Conservation (phyloP, 768 basidiomycete genomes). For the Brasilioporus rufonigricans region DNA sequence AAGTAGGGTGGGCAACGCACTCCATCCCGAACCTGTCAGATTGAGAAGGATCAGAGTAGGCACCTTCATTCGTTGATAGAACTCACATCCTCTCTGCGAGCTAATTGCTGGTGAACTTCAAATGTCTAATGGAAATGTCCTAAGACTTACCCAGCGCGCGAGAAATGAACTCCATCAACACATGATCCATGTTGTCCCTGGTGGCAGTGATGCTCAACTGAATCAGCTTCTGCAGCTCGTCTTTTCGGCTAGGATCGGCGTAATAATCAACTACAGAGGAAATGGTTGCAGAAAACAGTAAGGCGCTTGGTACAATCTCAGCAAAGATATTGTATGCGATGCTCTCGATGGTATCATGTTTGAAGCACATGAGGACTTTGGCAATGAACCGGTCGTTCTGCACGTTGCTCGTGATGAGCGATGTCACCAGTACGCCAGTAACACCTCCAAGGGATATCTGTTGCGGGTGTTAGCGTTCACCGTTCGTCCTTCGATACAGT, state of each 20-base stretch:
- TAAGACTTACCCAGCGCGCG: conserved; percentile 45
- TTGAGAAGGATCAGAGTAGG: conserved; percentile 36
- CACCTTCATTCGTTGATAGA: neutral
- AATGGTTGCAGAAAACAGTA: conserved; percentile 54
- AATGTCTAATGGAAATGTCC: neutral
- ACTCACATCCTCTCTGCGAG: conserved; percentile 31
- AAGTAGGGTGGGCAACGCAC: conserved; percentile 26
- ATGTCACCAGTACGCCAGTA: conserved; percentile 20
- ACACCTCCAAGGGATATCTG: conserved; percentile 21
- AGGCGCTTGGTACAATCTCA: conserved; percentile 53
- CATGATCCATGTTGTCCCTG: conserved; percentile 22
- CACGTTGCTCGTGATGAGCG: conserved; percentile 22
- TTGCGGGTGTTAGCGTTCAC: neutral
- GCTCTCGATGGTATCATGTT: conserved; percentile 23
- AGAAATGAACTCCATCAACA: conserved; percentile 43
- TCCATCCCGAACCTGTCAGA: conserved; percentile 38
- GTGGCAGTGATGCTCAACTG: conserved; percentile 29
- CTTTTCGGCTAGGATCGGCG: conserved; percentile 38
- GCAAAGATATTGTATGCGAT: conserved; percentile 52
- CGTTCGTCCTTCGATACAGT: neutral
- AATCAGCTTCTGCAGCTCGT: conserved; percentile 38
- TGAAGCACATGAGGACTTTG: conserved; percentile 8
- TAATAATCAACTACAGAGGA: conserved; percentile 62
- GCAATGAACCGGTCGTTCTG: conserved; percentile 21
- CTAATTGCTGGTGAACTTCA: conserved; percentile 35